A percentile compares a stretch with the other conserved stretches of the same genome.
phyloP scores from a whole-genome alignment of 805 yeast species.

The Hyphopichia homilentoma region DNA sequence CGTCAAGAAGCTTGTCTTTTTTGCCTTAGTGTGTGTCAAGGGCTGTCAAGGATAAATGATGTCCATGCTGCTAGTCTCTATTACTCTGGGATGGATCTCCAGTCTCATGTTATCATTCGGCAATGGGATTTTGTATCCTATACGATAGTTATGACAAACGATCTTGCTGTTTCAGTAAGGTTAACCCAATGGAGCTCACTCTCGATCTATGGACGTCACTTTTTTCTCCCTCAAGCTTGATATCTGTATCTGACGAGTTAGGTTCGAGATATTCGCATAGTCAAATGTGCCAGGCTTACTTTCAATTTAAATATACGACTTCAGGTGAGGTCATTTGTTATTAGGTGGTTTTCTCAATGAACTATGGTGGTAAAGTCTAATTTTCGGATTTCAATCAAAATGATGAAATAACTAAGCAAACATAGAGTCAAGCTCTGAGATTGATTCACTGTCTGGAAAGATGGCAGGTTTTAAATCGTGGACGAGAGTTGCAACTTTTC shows the following conservation, averaged over 20 bases:
- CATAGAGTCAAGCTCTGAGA: slow-evolving; percentile 93
- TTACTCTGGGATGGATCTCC: slow-evolving; percentile 14
- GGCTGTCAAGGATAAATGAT: too few relatives aligned
- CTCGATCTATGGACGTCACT: slow-evolving; percentile 61
- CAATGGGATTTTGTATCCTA: slow-evolving; percentile 55
- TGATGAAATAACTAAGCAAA: slow-evolving; percentile 77
- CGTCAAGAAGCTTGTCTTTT: too few relatives aligned
- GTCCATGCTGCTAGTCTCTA: too few relatives aligned
- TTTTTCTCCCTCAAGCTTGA: slow-evolving; percentile 23
- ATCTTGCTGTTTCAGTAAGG: slow-evolving; percentile 17
- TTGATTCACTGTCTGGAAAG: slow-evolving; percentile 45
- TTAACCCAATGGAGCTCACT: slow-evolving; percentile 88
- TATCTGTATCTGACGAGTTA: slow-evolving; percentile 9
- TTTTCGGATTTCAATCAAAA: slow-evolving; percentile 21
- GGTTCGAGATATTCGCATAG: slow-evolving; percentile 44
- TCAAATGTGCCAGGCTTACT: slow-evolving; percentile 61
- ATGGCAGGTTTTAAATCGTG: slow-evolving; percentile 38
- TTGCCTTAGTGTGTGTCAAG: too few relatives aligned
- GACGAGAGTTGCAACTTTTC: slow-evolving; percentile 70
- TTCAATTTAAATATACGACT: slow-evolving; percentile 9
- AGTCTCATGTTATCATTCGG: slow-evolving; percentile 45
- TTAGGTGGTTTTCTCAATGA: slow-evolving; percentile 13
- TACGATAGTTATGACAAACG: slow-evolving; percentile 78
- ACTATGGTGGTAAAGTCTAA: too few relatives aligned
- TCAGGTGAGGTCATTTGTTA: slow-evolving; percentile 20